phyloP scores from a whole-genome alignment of 257 asterid genomes.

The Dorcoceras hygrometricum region DNA sequence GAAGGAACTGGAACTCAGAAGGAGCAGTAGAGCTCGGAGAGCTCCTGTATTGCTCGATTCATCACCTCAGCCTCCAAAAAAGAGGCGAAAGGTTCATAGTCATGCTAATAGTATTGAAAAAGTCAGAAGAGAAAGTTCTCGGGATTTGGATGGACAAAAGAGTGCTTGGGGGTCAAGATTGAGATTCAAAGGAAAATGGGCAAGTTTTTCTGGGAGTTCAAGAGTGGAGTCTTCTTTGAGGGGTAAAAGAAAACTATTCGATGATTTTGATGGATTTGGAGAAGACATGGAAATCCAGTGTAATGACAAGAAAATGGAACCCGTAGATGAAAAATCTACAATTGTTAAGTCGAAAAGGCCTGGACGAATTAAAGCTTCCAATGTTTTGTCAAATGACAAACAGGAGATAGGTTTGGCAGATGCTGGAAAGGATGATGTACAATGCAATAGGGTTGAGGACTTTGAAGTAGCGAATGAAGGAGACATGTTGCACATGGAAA shows the following conservation, averaged over 20 bases:
- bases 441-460: conserved; percentile 30
- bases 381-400: conserved; percentile 37
- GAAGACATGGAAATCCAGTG: conserved; percentile 38
- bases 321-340: conserved; percentile 40
- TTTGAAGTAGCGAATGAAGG: conserved; percentile 38
- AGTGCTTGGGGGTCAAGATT: conserved; percentile 61
- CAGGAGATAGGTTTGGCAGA: conserved; percentile 39
- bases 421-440: conserved; percentile 38
- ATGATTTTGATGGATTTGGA: conserved; percentile 36
- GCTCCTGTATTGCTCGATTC: conserved; percentile 89
- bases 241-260: conserved; percentile 68
- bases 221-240: conserved; percentile 35
- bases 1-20: conserved; percentile 57
- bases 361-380: conserved; percentile 56
- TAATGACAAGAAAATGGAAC: conserved; percentile 34
- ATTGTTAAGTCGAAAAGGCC: conserved; percentile 60
- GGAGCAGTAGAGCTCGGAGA: conserved; percentile 81
- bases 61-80: conserved; percentile 78
- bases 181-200: conserved; percentile 50
- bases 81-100: conserved; percentile 55
- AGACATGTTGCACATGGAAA: conserved; percentile 32
- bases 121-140: conserved; percentile 39
- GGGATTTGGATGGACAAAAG: conserved; percentile 44
- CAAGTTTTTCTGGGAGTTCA: conserved; percentile 30
- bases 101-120: conserved; percentile 32